Base-by-base conservation (phyloP, 1,139 yeast species). In the Suzukiozyma palmioleophila region DNA sequence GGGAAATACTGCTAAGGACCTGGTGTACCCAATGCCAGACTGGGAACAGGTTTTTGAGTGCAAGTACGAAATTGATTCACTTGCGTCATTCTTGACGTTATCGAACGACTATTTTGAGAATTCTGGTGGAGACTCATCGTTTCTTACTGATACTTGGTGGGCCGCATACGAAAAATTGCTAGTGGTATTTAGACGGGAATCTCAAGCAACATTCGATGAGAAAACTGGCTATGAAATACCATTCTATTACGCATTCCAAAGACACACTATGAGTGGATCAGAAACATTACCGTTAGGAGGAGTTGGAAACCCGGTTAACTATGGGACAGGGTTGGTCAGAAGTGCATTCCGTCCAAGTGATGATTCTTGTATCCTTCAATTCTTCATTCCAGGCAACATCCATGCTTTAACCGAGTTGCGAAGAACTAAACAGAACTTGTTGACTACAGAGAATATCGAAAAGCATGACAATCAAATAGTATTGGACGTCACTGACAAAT, bases 331-430 rank as follows among this genome's bases (percentile, higher is more conserved):
- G 0, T 65, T 88, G 43, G 67, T 88, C 8, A 67, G 95, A 40
- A 84, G 94, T n/a, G 94, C 95, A 0, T 88, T 88, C 57, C 65
- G 96, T 50, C 96, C 96, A 4, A 83, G 94, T 26, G 96, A 88
- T 56, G 96, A 88, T 60, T 89, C 96, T 1, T 81, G 92, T 29
- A 78, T 83, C 16, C 76, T 76, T 40, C 96, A 87, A 57, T 81
- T 81, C 46, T 84, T 87, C 54, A 75, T 89, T 32, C 96, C 96
- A 0, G 96, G 90, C 1, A 88, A 88, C 54, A 88, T 90, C 2
- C 90, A 84, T 49, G 66, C 85, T 67, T 60, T 81, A 26, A 79
- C 80, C 0, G 95, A 87, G 54, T 64, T 85, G 36, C 60, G 57
- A 37, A 57, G 60, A n/a, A 48, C 55, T n/a, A 47, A 61, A 15